Evolutionary conservation across 345 rosid genomes (phyloP).

Genomic region (Ailanthus altissimus): DNA sequence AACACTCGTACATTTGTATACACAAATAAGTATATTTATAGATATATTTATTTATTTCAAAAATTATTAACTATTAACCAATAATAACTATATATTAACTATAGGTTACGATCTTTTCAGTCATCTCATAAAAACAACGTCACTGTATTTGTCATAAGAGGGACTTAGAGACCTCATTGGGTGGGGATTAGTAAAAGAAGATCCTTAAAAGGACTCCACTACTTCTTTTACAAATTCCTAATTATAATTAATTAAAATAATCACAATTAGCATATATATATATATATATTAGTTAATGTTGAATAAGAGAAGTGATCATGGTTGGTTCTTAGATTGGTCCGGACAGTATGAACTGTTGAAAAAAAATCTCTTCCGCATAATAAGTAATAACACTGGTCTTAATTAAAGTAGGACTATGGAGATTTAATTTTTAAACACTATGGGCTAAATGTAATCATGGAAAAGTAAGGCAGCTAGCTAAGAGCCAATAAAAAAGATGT

Average conservation of each 20-base stretch:
- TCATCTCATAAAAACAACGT: slow-evolving; percentile 3
- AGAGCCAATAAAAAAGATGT: not conserved
- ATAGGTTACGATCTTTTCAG: not conserved
- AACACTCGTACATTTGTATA: not conserved
- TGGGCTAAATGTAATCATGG: slow-evolving; percentile 16
- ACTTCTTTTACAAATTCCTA: not conserved
- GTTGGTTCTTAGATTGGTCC: slow-evolving; percentile 19
- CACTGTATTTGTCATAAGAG: slow-evolving; percentile 22
- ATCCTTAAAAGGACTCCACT: not conserved
- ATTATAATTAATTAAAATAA: not conserved
- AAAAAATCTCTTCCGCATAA: slow-evolving; percentile 33
- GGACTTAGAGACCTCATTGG: slow-evolving; percentile 18
- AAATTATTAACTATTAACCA: not conserved
- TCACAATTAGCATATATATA: slow-evolving; percentile 14
- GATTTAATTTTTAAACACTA: not conserved
- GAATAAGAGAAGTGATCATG: too few species aligned
- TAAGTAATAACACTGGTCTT: not conserved
- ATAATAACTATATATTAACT: too few species aligned
- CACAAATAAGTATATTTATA: not conserved
- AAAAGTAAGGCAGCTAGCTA: not conserved
- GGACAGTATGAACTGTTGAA: slow-evolving; percentile 31
- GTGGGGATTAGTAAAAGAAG: slow-evolving; percentile 6
- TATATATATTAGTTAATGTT: too few species aligned
- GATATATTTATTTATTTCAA: too few species aligned
- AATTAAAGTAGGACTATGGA: not conserved